Evolutionary conservation across 2,329 filamentous ascomycete species (phyloP).

Genomic region (Talaromyces islandicus): DNA sequence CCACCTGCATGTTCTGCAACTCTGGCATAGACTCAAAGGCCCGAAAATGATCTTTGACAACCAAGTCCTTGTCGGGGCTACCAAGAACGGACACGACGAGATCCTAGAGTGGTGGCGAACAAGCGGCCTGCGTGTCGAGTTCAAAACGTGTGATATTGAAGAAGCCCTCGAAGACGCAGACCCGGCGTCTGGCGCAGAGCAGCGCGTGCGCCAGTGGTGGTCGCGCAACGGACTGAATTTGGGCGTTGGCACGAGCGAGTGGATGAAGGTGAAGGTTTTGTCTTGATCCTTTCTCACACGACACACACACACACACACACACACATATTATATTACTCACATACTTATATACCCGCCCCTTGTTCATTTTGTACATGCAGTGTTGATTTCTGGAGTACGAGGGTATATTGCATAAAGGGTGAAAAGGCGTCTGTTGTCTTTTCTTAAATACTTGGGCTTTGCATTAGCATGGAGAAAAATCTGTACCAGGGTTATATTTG

Average conservation of each 20-base stretch:
- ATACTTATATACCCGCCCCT: slow-evolving; percentile 10
- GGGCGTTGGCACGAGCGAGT: slow-evolving; percentile 76
- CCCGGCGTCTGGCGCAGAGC: slow-evolving; percentile 60
- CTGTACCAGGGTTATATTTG: background rate
- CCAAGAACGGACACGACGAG: slow-evolving; percentile 74
- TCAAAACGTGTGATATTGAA: slow-evolving; percentile 92
- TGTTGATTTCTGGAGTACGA: background rate
- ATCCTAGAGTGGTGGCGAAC: slow-evolving; percentile 91
- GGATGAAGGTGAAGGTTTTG: slow-evolving; percentile 76
- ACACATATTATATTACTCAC: background rate
- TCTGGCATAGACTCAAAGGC: slow-evolving; percentile 71
- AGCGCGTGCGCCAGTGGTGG: slow-evolving; percentile 80
- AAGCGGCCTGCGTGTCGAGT: slow-evolving; percentile 69
- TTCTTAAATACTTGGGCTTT: background rate
- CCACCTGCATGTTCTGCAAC: slow-evolving; percentile 74
- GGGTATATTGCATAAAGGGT: background rate
- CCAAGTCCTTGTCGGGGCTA: slow-evolving; percentile 78
- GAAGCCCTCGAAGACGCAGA: slow-evolving; percentile 82
- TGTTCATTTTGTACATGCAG: background rate
- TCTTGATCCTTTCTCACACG: background rate
- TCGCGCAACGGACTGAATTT: slow-evolving; percentile 74
- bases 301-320: background rate
- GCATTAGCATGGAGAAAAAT: background rate
- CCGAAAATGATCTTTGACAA: slow-evolving; percentile 76
- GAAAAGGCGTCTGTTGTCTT: background rate